Base-by-base conservation (phyloP, 345 rosid genomes). In the Theobroma cacao region DNA sequence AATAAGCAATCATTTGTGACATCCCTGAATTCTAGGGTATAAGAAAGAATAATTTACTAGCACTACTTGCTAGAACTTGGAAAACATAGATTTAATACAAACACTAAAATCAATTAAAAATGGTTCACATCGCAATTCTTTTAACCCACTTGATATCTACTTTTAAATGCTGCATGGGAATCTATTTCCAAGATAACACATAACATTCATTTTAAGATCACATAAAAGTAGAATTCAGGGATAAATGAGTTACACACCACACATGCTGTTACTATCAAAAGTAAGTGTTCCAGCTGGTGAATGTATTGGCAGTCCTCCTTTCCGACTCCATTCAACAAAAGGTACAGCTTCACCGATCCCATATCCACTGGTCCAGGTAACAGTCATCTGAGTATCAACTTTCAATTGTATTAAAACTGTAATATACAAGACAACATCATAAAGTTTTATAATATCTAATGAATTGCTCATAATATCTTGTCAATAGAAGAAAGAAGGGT, bases 331-430 rank as follows among this genome's bases (percentile, higher is more conserved):
- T 81, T 92, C 88, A 34, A 90, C 89, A 76, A 92, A 84, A 48
- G 94, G 92, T 70, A 86, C 89, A 8, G 92, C 93, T 77, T 82
- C 78, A 78, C 48, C 81, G 3, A 83, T 85, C 41, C 85, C 90
- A 76, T 92, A 90, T 53, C 97, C 94, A 80, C 94, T 92, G 28
- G 93, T 90, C 97, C 93, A 92, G 70, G 94, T 92, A 36, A 92
- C 85, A 18, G 94, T 89, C 94, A 92, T 92, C 94, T 90, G 83
- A 80, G 33, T 5, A 75, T 60, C 41, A 75, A 59, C 52, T 14
- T 74, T 74, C 26, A 59, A 31, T 9, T 71, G 60, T 48, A n/a
- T 71, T 48, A 58, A 24, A 75, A 26, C 5, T 59, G 10, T 50
- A 59, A 31, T 60, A 45, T 20, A 40, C 77, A 24, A 38, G 14